Evolutionary conservation across 345 rosid species (phyloP).

Genomic region (Eucalyptus erythrocorys): DNA sequence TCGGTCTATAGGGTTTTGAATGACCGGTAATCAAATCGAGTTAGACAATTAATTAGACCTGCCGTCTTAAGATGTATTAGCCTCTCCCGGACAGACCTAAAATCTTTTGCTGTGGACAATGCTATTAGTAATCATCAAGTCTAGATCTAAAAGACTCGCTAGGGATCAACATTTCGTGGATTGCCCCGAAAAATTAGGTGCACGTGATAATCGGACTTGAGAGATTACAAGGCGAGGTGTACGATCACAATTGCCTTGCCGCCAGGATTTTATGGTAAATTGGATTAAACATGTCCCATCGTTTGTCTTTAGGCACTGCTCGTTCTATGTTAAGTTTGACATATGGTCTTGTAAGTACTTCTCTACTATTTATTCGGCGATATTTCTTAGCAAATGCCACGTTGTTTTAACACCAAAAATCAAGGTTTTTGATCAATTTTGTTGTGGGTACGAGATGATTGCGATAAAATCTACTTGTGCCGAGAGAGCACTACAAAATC

Average conservation of each 20-base stretch:
- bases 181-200: background rate
- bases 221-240: background rate
- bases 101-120: background rate
- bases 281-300: background rate
- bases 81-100: background rate
- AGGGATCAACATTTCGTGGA: background rate
- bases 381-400: background rate
- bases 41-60: background rate
- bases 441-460: accelerated
- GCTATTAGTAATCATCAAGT: background rate
- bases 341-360: background rate
- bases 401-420: background rate
- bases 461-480: accelerated
- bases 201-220: background rate
- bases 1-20: background rate
- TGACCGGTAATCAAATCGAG: background rate
- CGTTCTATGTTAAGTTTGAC: background rate
- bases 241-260: background rate
- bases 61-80: background rate
- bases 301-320: background rate
- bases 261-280: background rate
- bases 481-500: background rate
- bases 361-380: background rate
- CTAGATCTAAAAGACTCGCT: background rate
- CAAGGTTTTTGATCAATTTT: background rate